Conservation (phyloP, 2,329 filamentous ascomycete genomes). For the Elsinoe fawcettii region DNA sequence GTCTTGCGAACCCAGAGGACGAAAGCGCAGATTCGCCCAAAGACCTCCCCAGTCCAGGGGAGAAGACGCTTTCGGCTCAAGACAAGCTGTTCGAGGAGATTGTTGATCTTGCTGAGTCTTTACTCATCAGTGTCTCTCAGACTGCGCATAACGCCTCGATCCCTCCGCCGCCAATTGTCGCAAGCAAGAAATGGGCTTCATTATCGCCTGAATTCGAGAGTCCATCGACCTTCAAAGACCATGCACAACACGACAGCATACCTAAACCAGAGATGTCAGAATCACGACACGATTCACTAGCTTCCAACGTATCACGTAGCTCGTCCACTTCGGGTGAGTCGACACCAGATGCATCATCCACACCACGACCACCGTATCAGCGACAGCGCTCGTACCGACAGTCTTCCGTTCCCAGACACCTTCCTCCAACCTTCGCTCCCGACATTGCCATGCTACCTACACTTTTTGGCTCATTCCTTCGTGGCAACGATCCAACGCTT, state of each 20-base stretch:
- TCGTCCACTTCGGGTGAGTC: not conserved
- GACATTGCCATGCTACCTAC: conserved; percentile 6
- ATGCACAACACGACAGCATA: not conserved
- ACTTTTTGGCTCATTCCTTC: not conserved
- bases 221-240: not conserved
- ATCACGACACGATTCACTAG: not conserved
- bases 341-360: not conserved
- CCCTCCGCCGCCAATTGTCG: conserved; percentile 1
- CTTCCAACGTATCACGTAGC: not conserved
- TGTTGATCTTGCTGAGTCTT: conserved; percentile 3
- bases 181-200: not conserved
- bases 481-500: not conserved
- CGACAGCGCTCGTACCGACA: not conserved
- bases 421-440: not conserved
- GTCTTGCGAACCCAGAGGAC: not conserved
- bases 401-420: not conserved
- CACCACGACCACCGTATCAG: not conserved
- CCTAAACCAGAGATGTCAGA: not conserved
- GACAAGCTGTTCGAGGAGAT: conserved; percentile 4
- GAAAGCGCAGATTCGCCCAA: not conserved
- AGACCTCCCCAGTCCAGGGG: not conserved
- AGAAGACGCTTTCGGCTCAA: not conserved
- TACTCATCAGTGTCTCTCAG: not conserved
- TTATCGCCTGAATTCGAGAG: not conserved
- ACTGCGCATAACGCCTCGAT: not conserved